Evolutionary conservation across 345 rosid species (phyloP), one percentile per base, ranked within the genome.

Genomic region (Theobroma cacao): DNA sequence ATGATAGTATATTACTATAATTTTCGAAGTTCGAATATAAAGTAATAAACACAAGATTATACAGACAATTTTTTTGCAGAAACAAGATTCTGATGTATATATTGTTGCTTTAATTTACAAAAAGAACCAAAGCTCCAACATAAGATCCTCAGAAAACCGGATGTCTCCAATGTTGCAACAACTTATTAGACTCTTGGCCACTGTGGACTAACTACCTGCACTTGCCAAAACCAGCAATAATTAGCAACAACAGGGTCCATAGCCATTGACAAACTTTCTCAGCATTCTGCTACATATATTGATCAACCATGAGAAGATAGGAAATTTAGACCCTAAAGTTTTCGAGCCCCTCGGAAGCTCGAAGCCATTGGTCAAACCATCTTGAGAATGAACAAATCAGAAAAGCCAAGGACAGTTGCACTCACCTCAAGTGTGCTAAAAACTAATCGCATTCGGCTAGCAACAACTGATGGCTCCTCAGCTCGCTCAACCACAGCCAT

Each of bases 141-240:
- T 45, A 7, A 17, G 61, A 33, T 72, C 31, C 45, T 72, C 8
- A 12, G 75, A 72, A 70, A 72, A 72, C 33, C 45, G 12, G 31
- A 66, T 24, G 30, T 70, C 30, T 1, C 15, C 0, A 5, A 1
- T 13, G 38, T 55, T 74, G 78, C 41, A 65, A 82, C 41, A 30
- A n/a, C 45, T 18, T 3, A 17, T 65, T 86, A 94, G 53, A 86
- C 93, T 76, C 79, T 88, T 71, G 97, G 98, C 98, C 98, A 93
- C 43, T 95, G 98, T 70, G 94, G 98, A 85, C 98, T 90, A 76
- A 95, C 98, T 20, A 89, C 93, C 97, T 94, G 94, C 89, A 81
- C 70, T 65, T 76, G 53, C 68, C 72, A 53, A 31, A 33, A 38
- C 12, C 12, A 30, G 12, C 5, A 26, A 52, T 4, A 36, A 7